Evolutionary conservation across 768 basidiomycete genomes (phyloP).

Genomic region (Heimioporus sp.): DNA sequence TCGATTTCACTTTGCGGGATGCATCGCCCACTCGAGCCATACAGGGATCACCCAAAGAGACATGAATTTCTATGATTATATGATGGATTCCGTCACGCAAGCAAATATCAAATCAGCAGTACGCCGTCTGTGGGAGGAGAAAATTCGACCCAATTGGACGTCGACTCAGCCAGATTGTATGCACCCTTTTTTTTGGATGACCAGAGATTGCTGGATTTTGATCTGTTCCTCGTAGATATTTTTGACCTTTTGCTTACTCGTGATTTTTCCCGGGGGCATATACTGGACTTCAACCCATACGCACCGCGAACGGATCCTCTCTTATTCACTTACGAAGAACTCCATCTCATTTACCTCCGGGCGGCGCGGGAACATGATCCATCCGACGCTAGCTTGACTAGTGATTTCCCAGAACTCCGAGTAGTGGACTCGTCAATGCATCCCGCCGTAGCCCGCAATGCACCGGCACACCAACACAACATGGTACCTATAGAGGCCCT

Average conservation of each 20-base stretch:
- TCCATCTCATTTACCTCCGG: conserved; percentile 40
- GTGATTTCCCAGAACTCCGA: conserved; percentile 43
- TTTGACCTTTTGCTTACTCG: conserved; percentile 89
- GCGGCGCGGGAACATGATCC: conserved; percentile 3
- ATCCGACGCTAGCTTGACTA: background rate
- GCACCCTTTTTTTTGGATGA: conserved; percentile 21
- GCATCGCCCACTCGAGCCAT: background rate
- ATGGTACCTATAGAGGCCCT: conserved; percentile 91
- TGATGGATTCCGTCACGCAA: conserved; percentile 61
- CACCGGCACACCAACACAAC: conserved; percentile 79
- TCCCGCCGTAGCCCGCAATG: conserved; percentile 61
- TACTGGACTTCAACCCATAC: conserved; percentile 93
- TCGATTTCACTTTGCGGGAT: background rate
- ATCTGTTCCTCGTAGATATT: conserved; percentile 44
- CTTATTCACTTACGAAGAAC: conserved; percentile 80
- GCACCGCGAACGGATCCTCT: conserved; percentile 83
- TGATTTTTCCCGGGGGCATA: conserved; percentile 69
- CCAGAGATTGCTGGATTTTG: background rate
- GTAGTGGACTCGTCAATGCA: conserved; percentile 76
- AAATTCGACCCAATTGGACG: conserved; percentile 61
- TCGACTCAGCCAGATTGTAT: conserved; percentile 60
- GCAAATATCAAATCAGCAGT: conserved; percentile 52
- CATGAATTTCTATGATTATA: conserved; percentile 83
- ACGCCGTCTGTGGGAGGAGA: conserved; percentile 61
- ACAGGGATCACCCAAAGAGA: conserved; percentile 87